Conservation (phyloP, 768 basidiomycete genomes). For the Lactarius sanguifluus region DNA sequence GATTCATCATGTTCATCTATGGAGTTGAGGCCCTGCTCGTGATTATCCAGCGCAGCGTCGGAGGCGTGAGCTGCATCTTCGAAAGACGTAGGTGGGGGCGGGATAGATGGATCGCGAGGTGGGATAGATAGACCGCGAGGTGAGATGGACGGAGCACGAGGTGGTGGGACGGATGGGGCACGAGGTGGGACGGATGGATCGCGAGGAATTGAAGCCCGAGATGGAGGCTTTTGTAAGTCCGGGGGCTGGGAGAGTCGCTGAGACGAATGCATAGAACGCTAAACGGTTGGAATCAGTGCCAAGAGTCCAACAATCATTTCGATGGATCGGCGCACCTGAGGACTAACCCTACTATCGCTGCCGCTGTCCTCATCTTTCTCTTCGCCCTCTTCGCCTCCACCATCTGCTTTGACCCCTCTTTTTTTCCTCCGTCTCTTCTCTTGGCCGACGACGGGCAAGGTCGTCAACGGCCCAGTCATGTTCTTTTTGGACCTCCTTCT, state of each 20-base stretch:
- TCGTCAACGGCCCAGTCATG: slow-evolving; percentile 56
- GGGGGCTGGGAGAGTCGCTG: slow-evolving; percentile 17
- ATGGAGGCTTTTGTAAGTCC: slow-evolving; percentile 40
- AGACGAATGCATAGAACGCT: slow-evolving; percentile 32
- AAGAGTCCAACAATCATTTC: slow-evolving; percentile 3
- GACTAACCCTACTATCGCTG: slow-evolving; percentile 43
- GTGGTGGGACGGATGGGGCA: slow-evolving; percentile 47
- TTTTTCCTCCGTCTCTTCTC: slow-evolving; percentile 58
- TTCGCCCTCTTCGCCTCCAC: slow-evolving; percentile 42
- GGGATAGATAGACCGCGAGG: slow-evolving; percentile 44
- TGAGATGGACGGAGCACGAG: slow-evolving; percentile 42
- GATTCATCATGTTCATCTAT: slow-evolving; percentile 68
- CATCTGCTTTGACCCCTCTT: slow-evolving; percentile 45
- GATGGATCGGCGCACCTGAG: slow-evolving; percentile 40
- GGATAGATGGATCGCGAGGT: slow-evolving; percentile 40
- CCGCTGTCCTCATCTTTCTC: slow-evolving; percentile 51
- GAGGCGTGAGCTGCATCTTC: slow-evolving; percentile 18
- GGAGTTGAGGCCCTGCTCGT: slow-evolving; percentile 56
- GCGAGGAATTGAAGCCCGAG: slow-evolving; percentile 31
- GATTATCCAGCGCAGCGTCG: slow-evolving; percentile 37
- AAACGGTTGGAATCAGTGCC: slow-evolving; percentile 7
- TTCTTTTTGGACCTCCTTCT: slow-evolving; percentile 50
- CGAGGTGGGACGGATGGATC: slow-evolving; percentile 45
- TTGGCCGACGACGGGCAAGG: slow-evolving; percentile 64
- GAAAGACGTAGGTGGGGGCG: slow-evolving; percentile 44